Conservation (phyloP, 2,329 filamentous ascomycete genomes). For the Aspergillus tamarii region DNA sequence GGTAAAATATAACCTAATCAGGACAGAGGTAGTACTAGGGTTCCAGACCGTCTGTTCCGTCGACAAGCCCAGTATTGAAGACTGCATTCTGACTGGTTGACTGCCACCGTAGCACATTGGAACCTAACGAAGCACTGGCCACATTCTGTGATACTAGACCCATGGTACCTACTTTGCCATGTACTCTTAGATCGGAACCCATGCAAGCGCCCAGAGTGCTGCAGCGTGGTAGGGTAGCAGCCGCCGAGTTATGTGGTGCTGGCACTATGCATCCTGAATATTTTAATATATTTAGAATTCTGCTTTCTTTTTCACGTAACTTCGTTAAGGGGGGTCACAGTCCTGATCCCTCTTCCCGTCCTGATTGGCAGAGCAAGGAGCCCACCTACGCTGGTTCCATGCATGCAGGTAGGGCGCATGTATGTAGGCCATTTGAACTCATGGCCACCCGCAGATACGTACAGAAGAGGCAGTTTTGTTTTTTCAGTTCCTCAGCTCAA, state of each 20-base stretch:
- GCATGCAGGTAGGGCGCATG: conserved; percentile 19
- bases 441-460: conserved; percentile 20
- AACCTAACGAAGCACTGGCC: conserved; percentile 16
- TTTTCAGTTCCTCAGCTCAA: background rate
- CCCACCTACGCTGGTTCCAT: conserved; percentile 17
- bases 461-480: background rate
- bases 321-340: background rate
- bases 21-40: background rate
- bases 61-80: background rate
- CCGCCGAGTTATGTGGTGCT: conserved; percentile 5
- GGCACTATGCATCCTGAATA: conserved; percentile 4
- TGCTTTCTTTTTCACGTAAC: background rate
- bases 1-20: conserved; percentile 4
- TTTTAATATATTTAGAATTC: conserved; percentile 4
- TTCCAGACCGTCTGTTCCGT: conserved; percentile 8
- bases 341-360: background rate
- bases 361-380: conserved; percentile 10
- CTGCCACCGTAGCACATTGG: conserved; percentile 5
- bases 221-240: conserved; percentile 9
- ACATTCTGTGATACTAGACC: conserved; percentile 14
- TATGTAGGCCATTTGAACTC: conserved; percentile 23
- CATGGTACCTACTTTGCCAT: background rate
- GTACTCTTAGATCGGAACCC: conserved; percentile 12
- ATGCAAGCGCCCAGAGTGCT: conserved; percentile 12
- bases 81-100: conserved; percentile 8